Evolutionary conservation across 2,329 filamentous ascomycete species (phyloP).

Genomic region (Sclerotinia minor): DNA sequence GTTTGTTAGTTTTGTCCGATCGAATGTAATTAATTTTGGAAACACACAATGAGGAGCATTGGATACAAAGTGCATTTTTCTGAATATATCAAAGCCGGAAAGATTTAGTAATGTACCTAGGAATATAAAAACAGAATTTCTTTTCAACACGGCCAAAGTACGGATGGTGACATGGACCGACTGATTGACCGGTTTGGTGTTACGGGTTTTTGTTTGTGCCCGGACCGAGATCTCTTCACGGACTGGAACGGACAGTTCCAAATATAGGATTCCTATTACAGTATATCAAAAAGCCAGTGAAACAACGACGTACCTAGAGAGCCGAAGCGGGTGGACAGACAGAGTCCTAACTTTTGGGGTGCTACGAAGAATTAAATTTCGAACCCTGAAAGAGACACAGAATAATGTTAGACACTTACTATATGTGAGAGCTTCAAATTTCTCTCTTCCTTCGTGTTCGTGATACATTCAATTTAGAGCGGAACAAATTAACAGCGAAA

Average conservation of each 20-base stretch:
- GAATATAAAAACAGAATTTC: too few species aligned
- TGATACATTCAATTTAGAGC: background rate
- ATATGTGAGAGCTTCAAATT: background rate
- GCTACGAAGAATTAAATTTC: too few species aligned
- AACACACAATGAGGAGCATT: background rate
- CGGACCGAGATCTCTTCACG: too few species aligned
- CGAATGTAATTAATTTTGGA: too few species aligned
- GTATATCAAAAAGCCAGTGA: background rate
- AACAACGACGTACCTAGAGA: background rate
- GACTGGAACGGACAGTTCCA: background rate
- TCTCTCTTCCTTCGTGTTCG: background rate
- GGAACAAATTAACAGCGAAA: background rate
- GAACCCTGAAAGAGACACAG: background rate
- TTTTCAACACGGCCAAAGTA: background rate
- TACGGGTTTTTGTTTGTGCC: too few species aligned
- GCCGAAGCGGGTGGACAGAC: too few species aligned
- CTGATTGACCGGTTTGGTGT: background rate
- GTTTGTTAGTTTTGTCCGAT: background rate
- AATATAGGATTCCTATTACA: background rate
- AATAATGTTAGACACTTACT: too few species aligned
- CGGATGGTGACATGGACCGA: too few species aligned
- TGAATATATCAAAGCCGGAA: background rate
- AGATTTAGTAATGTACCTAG: background rate
- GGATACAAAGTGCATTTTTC: background rate
- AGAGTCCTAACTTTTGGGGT: background rate